These are phyloP conservation scores for Cyclotella baltica DNA, from an alignment of 108 stramenopile species.

Conservation along the genomic window DNA sequence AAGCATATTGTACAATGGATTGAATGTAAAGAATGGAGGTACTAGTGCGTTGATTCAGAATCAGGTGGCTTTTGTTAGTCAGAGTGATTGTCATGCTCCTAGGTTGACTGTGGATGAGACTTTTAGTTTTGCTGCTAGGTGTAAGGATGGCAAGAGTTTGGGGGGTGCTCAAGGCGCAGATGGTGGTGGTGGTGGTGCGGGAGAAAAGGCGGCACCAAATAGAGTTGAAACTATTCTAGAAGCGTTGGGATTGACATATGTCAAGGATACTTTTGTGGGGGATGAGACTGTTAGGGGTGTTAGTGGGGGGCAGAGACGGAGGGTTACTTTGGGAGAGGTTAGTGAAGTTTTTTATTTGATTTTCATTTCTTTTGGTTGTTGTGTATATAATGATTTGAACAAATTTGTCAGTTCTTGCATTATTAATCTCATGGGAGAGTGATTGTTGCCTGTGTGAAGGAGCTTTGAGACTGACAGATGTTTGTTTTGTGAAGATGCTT, in stretches of 20 bases:
- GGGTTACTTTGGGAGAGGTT: constrained; percentile 57
- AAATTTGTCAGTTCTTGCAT: no score
- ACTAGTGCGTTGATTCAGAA: constrained; percentile 25
- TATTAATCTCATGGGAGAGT: no score
- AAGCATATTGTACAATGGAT: constrained; percentile 34
- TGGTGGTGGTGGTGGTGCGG: not conserved
- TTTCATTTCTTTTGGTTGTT: no score
- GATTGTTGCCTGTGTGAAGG: no score
- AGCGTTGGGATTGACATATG: constrained; percentile 63
- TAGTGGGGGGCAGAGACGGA: constrained; percentile 61
- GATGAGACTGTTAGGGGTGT: constrained; percentile 57
- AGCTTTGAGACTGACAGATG: no score
- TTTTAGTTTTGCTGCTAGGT: constrained; percentile 30
- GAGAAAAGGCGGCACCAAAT: not conserved
- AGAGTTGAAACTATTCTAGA: constrained; percentile 50
- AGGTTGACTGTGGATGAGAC: constrained; percentile 52
- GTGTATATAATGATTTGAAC: no score
- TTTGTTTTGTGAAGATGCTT: no score
- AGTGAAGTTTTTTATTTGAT: no score
- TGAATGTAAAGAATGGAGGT: constrained; percentile 18
- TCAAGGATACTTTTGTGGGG: constrained; percentile 80
- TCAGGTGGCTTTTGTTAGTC: constrained; percentile 44
- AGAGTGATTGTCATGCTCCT: constrained; percentile 46
- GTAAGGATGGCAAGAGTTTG: constrained; percentile 31
- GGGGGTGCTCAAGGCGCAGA: not conserved